Conservation (phyloP, 192 early-diverging fungal species). For the Coemansia asiatica region DNA sequence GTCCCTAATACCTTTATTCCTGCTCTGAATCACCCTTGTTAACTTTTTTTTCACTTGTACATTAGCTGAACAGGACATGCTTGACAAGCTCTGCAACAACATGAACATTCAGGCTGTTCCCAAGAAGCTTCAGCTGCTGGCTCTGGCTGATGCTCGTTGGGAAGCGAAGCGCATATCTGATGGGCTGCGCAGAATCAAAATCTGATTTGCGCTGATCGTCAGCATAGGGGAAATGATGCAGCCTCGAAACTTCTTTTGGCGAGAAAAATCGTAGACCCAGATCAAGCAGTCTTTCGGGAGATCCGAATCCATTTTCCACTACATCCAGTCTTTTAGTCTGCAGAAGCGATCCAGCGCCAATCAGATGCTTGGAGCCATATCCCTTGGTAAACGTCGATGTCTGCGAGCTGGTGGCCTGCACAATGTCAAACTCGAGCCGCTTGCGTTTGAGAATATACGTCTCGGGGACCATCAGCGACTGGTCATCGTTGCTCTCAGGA, state of each 20-base stretch:
- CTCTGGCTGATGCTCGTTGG: constrained; percentile 21
- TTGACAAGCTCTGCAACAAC: constrained; percentile 42
- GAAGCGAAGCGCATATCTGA: constrained; percentile 23
- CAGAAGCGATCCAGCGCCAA: constrained; percentile 75
- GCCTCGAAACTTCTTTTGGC: constrained; percentile 73
- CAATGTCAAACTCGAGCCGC: constrained; percentile 41
- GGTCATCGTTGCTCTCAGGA: not conserved
- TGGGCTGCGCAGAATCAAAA: constrained; percentile 2
- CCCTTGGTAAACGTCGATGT: constrained; percentile 68
- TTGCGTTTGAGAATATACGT: constrained; percentile 34
- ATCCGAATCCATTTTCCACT: constrained; percentile 61
- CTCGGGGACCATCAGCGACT: constrained; percentile 23
- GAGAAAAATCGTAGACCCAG: constrained; percentile 81
- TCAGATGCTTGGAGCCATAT: constrained; percentile 79
- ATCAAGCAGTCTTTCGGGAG: constrained; percentile 64
- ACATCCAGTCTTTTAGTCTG: constrained; percentile 74
- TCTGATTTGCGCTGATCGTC: constrained; percentile 10
- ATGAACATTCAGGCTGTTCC: constrained; percentile 47
- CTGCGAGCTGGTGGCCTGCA: constrained; percentile 14
- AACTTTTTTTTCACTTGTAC: not conserved
- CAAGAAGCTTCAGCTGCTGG: constrained; percentile 45
- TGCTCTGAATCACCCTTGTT: no score
- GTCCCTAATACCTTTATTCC: no score
- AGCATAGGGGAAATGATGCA: constrained; percentile 77
- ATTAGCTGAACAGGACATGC: constrained; percentile 24